phyloP scores from a whole-genome alignment of 768 basidiomycete species.

The Amanita molliuscula region DNA sequence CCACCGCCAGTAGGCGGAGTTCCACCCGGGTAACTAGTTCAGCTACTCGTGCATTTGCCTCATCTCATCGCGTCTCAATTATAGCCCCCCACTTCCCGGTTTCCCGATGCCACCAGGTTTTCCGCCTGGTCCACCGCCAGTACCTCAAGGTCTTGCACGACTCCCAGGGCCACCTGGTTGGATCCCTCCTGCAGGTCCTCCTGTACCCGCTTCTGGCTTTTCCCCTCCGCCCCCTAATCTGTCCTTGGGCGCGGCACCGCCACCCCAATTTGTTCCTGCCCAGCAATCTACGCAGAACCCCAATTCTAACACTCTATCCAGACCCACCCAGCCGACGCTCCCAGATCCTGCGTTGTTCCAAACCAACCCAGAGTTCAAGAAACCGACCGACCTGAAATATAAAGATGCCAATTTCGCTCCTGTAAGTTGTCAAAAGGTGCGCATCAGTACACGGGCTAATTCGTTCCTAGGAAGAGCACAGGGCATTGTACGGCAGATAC shows the following conservation, averaged over 20 bases:
- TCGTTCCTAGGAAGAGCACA: conserved; percentile 58
- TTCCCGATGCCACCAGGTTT: conserved; percentile 9
- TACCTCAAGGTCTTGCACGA: conserved; percentile 11
- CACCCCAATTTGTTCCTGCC: conserved; percentile 13
- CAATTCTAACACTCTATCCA: conserved; percentile 13
- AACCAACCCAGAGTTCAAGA: conserved; percentile 68
- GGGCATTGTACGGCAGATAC: conserved; percentile 56
- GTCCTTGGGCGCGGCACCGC: conserved; percentile 8
- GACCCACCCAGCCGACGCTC: conserved; percentile 27
- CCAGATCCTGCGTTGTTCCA: conserved; percentile 52
- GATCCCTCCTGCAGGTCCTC: conserved; percentile 9
- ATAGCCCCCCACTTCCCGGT: background rate
- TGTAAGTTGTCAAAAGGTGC: conserved; percentile 31
- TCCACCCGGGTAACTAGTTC: conserved; percentile 1
- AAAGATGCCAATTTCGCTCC: conserved; percentile 71
- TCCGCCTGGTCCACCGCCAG: conserved; percentile 15
- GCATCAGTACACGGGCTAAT: background rate
- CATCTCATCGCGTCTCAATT: background rate
- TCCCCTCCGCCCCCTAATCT: conserved; percentile 13
- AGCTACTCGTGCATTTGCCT: background rate
- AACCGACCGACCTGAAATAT: conserved; percentile 64
- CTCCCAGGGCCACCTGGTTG: conserved; percentile 10
- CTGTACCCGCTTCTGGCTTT: conserved; percentile 11
- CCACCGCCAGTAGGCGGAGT: background rate
- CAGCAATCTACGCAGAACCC: conserved; percentile 9